Percentiles rank a stretch among this genome's conserved stretches.
These are phyloP conservation scores for Cruciata laevipes DNA, from an alignment of 257 asterid species.

Conservation along the genomic window DNA sequence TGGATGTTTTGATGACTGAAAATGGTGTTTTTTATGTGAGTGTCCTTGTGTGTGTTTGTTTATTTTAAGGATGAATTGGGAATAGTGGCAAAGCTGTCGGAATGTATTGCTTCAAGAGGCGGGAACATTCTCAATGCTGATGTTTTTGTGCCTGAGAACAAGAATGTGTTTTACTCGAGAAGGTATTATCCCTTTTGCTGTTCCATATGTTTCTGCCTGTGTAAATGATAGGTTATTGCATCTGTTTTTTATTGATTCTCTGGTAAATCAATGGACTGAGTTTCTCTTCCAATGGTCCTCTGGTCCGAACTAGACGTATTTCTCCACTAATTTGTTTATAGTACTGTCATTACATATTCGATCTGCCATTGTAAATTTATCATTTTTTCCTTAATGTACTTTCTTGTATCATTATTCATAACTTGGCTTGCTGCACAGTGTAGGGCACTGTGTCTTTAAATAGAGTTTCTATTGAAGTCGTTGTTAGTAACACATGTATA, in stretches of 20 bases:
- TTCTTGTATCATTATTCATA: background rate
- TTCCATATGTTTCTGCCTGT: background rate
- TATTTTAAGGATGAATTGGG: conserved; percentile 73
- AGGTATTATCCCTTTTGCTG: conserved; percentile 35
- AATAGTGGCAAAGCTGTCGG: conserved; percentile 78
- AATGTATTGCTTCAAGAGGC: conserved; percentile 84
- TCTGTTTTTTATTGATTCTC: background rate
- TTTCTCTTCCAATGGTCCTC: background rate
- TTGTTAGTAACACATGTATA: no score
- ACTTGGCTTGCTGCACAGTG: background rate
- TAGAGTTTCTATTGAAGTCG: no score
- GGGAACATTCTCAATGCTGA: conserved; percentile 90
- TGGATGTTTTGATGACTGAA: no score
- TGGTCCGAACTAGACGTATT: no score
- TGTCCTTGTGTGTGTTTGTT: conserved; percentile 11
- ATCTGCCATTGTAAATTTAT: no score
- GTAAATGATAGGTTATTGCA: background rate
- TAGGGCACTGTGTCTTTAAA: background rate
- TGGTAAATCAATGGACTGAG: background rate
- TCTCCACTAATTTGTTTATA: no score
- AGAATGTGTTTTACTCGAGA: conserved; percentile 78
- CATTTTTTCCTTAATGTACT: background rate
- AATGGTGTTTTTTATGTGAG: background rate
- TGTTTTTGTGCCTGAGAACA: conserved; percentile 79
- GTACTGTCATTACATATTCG: no score